Percentiles rank a stretch among this genome's conserved stretches.
Evolutionary conservation across 495 filamentous ascomycete species (phyloP).

Genomic region (Trichoderma orchidacearum): DNA sequence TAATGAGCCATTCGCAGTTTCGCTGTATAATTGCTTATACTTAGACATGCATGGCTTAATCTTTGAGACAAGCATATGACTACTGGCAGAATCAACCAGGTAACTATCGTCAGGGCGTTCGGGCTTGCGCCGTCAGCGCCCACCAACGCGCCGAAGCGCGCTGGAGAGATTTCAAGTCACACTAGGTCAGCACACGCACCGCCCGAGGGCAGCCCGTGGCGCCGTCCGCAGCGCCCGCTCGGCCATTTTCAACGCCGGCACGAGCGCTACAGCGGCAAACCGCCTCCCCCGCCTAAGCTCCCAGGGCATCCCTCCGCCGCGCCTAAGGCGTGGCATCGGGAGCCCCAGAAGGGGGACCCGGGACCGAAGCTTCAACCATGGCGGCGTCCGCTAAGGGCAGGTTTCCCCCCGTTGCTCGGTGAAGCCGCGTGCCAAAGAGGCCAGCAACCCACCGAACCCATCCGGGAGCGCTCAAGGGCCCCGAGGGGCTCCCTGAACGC

Average conservation of each 20-base stretch:
- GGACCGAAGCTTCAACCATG: constrained; percentile 2
- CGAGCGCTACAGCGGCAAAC: constrained; percentile 1
- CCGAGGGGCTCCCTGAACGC: neutral
- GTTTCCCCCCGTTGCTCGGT: constrained; percentile 29
- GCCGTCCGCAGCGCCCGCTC: too few relatives aligned
- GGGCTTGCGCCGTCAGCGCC: neutral
- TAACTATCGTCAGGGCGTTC: too few relatives aligned
- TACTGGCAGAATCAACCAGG: too few relatives aligned
- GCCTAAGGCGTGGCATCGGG: constrained; percentile 4
- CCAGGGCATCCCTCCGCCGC: constrained; percentile 7
- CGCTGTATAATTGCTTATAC: constrained; percentile 56
- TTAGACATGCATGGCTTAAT: constrained; percentile 65
- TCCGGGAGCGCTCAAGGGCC: constrained; percentile 3
- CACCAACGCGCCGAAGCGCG: neutral
- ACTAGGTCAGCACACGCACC: neutral
- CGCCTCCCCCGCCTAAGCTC: constrained; percentile 10
- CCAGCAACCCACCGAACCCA: constrained; percentile 41
- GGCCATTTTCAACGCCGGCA: too few relatives aligned
- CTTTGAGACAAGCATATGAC: too few relatives aligned
- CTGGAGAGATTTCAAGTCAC: neutral
- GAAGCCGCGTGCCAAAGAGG: constrained; percentile 25
- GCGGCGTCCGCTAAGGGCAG: constrained; percentile 19
- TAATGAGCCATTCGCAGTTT: constrained; percentile 63
- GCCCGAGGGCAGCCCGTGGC: neutral
- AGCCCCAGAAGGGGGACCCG: constrained; percentile 7